Conservation (phyloP, 2,329 filamentous ascomycete genomes). For the Beauveria rudraprayagi region DNA sequence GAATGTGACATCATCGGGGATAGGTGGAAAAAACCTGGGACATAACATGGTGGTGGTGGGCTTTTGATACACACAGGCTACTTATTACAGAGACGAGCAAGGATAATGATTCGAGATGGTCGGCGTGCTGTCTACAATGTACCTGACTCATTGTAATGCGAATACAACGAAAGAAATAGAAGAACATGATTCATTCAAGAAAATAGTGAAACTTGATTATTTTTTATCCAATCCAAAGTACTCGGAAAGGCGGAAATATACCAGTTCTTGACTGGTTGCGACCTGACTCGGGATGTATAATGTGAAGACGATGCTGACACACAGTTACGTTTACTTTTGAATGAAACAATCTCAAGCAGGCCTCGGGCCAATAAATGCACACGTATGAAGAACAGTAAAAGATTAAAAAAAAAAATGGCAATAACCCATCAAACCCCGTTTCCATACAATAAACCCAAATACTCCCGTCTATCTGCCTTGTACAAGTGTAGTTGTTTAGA, state of each 20-base stretch:
- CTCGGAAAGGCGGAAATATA: too few relatives aligned
- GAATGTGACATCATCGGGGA: too few relatives aligned
- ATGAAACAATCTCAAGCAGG: neutral
- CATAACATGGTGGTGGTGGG: neutral
- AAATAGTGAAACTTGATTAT: too few relatives aligned
- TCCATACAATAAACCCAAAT: neutral
- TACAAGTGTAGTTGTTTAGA: conserved; percentile 33
- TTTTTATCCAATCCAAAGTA: too few relatives aligned
- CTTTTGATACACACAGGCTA: too few relatives aligned
- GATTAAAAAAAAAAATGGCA: neutral
- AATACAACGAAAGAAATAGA: neutral
- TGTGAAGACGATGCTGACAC: too few relatives aligned
- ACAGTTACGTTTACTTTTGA: neutral
- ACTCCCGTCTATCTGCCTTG: neutral
- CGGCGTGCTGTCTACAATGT: neutral
- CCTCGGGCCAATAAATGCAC: neutral
- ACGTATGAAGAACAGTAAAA: neutral
- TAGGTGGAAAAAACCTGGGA: too few relatives aligned
- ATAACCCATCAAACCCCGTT: neutral
- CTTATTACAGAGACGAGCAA: too few relatives aligned
- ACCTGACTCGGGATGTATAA: too few relatives aligned
- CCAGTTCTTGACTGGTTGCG: too few relatives aligned
- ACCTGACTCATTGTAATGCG: neutral
- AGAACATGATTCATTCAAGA: too few relatives aligned
- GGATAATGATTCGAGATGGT: neutral